Conservation (phyloP, 345 rosid species). For the Eucalyptus cloeziana region DNA sequence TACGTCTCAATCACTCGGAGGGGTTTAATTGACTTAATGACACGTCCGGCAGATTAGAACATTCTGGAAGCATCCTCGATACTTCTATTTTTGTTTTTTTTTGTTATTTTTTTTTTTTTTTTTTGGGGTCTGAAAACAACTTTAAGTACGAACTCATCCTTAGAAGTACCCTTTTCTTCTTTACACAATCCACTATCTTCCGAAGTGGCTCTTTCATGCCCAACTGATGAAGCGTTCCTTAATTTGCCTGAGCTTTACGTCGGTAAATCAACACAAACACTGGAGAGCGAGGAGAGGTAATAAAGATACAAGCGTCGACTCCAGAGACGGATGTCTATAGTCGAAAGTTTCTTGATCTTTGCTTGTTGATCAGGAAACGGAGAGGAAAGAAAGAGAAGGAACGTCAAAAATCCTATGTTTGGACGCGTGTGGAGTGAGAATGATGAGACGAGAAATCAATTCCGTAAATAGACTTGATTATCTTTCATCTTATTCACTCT, state of each 20-base stretch:
- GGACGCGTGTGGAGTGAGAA: neutral
- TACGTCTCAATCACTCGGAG: neutral
- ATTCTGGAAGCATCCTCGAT: neutral
- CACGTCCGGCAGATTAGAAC: neutral
- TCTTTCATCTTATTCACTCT: neutral
- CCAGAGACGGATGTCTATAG: neutral
- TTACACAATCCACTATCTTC: neutral
- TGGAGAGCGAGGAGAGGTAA: neutral
- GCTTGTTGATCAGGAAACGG: neutral
- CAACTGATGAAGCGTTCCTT: neutral
- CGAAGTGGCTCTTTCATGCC: neutral
- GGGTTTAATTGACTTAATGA: neutral
- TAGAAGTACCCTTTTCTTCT: neutral
- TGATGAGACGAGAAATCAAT: neutral
- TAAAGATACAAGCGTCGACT: neutral
- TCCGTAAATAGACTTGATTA: neutral
- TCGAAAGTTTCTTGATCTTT: neutral
- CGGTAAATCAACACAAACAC: neutral
- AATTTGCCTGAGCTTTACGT: neutral
- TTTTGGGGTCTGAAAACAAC: neutral
- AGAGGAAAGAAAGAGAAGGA: neutral
- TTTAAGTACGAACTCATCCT: neutral
- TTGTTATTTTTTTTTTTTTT: no score
- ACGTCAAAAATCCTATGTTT: neutral
- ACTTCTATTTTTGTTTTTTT: neutral